These are phyloP conservation scores for Ophiorrhiza pumila DNA, from an alignment of 257 asterid species.

Conservation along the genomic window DNA sequence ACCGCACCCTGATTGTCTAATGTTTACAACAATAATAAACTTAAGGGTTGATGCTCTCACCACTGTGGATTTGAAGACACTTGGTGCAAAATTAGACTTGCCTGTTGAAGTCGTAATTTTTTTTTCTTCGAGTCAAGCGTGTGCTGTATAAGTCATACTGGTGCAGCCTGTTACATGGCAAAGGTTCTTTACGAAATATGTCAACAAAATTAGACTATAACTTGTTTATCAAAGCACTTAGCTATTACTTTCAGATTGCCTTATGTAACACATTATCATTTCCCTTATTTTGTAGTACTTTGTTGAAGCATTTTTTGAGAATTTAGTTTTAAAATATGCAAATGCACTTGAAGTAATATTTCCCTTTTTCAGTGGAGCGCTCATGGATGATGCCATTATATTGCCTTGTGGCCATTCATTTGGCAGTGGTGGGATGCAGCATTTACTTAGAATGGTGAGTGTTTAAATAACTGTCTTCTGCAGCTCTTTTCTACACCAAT, in stretches of 20 bases:
- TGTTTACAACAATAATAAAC: not conserved
- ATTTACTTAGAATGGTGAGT: slow-evolving; percentile 62
- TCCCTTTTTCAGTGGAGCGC: slow-evolving; percentile 61
- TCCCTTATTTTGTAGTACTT: not conserved
- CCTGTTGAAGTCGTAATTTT: too few relatives aligned
- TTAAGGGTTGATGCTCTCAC: not conserved
- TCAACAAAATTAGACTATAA: not conserved
- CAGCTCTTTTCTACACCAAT: not conserved
- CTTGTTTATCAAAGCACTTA: not conserved
- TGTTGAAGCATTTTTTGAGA: not conserved
- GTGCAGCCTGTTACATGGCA: not conserved
- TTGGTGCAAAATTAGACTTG: not conserved
- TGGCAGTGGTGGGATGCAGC: slow-evolving; percentile 70
- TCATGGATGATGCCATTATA: slow-evolving; percentile 97
- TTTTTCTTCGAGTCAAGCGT: too few relatives aligned
- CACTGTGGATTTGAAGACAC: not conserved
- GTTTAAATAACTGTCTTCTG: slow-evolving; percentile 7
- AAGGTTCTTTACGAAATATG: not conserved
- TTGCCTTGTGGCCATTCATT: slow-evolving; percentile 97
- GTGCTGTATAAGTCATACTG: not conserved
- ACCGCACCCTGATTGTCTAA: not conserved
- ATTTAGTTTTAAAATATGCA: slow-evolving; percentile 2
- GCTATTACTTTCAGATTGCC: not conserved
- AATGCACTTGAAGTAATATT: slow-evolving; percentile 15
- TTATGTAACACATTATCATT: not conserved